phyloP scores from a whole-genome alignment of 2,329 filamentous ascomycete species.

The Botryosphaeria dothidea region DNA sequence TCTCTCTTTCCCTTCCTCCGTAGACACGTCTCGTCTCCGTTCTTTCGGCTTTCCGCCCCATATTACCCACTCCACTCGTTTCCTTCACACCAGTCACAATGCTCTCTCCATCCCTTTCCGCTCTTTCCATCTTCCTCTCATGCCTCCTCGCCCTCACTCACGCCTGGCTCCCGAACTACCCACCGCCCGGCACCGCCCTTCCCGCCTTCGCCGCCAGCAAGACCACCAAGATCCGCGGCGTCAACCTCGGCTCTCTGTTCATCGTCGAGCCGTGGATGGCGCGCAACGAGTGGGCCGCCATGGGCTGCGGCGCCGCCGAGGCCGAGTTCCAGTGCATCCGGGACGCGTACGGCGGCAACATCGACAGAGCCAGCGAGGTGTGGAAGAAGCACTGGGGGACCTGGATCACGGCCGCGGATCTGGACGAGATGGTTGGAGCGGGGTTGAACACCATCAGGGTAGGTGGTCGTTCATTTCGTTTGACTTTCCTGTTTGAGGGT shows the following conservation, averaged over 20 bases:
- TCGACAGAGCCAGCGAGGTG: slow-evolving; percentile 44
- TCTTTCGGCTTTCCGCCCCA: neutral
- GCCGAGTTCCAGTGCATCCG: slow-evolving; percentile 58
- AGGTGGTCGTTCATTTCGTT: neutral
- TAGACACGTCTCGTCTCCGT: neutral
- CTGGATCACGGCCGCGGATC: slow-evolving; percentile 53
- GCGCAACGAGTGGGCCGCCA: slow-evolving; percentile 45
- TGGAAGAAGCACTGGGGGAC: slow-evolving; percentile 54
- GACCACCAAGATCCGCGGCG: slow-evolving; percentile 53
- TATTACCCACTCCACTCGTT: too few species aligned
- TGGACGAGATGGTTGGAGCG: slow-evolving; percentile 51
- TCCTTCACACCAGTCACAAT: too few species aligned
- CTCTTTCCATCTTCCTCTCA: neutral
- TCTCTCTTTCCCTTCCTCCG: neutral
- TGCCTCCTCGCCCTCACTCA: neutral
- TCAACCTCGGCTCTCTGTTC: slow-evolving; percentile 57
- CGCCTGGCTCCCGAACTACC: slow-evolving; percentile 15
- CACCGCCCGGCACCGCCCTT: neutral
- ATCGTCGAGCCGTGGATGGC: slow-evolving; percentile 59
- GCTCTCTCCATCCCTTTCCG: neutral
- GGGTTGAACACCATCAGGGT: slow-evolving; percentile 55
- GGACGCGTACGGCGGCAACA: slow-evolving; percentile 15
- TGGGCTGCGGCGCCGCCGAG: slow-evolving; percentile 49
- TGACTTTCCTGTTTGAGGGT: neutral
- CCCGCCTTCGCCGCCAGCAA: neutral